These are phyloP conservation scores for Pouteria glomerata DNA, from an alignment of 148 eudicot genomes.

Conservation along the genomic window DNA sequence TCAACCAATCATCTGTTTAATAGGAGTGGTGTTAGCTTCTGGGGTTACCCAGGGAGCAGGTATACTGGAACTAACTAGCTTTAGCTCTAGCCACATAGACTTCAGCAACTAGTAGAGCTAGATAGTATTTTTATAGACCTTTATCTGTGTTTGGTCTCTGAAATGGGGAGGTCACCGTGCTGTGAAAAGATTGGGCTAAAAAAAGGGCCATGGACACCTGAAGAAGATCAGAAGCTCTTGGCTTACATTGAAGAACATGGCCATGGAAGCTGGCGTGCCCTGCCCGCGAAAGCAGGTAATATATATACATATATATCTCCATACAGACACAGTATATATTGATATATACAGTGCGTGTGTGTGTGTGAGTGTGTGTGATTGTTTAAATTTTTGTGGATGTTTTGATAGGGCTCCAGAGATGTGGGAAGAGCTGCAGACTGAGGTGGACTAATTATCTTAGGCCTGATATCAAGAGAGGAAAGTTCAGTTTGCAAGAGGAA, in stretches of 20 bases:
- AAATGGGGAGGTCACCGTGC: conserved; percentile 24
- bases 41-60: too few species aligned
- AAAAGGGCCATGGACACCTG: conserved; percentile 35
- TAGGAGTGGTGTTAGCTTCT: too few species aligned
- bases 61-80: too few species aligned
- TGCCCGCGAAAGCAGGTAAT: conserved; percentile 23
- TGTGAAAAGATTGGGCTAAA: conserved; percentile 28
- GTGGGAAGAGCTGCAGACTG: conserved; percentile 40
- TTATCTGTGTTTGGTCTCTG: too few species aligned
- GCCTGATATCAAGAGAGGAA: conserved; percentile 39
- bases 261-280: conserved; percentile 33
- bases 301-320: background rate
- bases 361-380: too few species aligned
- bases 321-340: background rate
- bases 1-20: too few species aligned
- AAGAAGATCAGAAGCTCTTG: conserved; percentile 23
- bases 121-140: too few species aligned
- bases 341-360: background rate
- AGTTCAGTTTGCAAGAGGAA: conserved; percentile 29
- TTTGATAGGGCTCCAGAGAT: conserved; percentile 26
- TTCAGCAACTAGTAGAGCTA: too few species aligned
- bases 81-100: too few species aligned
- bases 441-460: conserved; percentile 37
- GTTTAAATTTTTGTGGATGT: background rate
- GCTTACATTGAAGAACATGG: conserved; percentile 25